Base-by-base conservation (phyloP, 768 basidiomycete species). In the Bullera alba region DNA sequence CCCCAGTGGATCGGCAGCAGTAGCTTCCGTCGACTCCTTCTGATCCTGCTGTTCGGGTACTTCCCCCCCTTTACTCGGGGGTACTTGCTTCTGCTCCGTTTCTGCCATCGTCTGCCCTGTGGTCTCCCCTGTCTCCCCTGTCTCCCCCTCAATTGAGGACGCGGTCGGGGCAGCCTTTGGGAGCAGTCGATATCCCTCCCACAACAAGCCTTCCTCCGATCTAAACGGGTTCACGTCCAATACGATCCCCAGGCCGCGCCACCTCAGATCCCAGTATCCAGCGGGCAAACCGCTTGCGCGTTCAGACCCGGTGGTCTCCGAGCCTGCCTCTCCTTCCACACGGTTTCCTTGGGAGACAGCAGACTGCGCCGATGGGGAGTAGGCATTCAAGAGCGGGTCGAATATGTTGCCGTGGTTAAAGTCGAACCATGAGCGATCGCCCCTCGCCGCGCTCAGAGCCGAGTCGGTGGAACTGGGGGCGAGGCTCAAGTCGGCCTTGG, bases 381-480 rank as follows among this genome's bases (percentile, higher is more conserved):
- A 61, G 2, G 56, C 60, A 21, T 53, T 38, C 28, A 61, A 28
- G 14, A 43, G 43, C 2, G 63, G 63, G 32, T 60, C 57, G 19
- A 46, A 58, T 16, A 50, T 22, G 29, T 51, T 12, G 1, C 63
- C 63, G 7, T 48, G 26, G 42, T 58, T 58, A 26, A 54, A 15
- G 34, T 46, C 50, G n/a, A 57, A 19, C 63, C 58, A 61, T 32
- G 51, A 47, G 36, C 62, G 37, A 28, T 60, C 46, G 1, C 56
- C 45, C 22, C 42, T n/a, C 3, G 53, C 46, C 4, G 54, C 30
- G 30, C 38, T 39, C 22, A 60, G 37, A 35, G 38, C 19, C 45
- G 42, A 34, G 48, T 30, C 12, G 15, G 58, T 7, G 21, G 28
- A n/a, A n/a, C n/a, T n/a, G n/a, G n/a, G n/a, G 47, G 23, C 10